Conservation (phyloP, 352 stramenopile genomes). For the Pythium diclinum region DNA sequence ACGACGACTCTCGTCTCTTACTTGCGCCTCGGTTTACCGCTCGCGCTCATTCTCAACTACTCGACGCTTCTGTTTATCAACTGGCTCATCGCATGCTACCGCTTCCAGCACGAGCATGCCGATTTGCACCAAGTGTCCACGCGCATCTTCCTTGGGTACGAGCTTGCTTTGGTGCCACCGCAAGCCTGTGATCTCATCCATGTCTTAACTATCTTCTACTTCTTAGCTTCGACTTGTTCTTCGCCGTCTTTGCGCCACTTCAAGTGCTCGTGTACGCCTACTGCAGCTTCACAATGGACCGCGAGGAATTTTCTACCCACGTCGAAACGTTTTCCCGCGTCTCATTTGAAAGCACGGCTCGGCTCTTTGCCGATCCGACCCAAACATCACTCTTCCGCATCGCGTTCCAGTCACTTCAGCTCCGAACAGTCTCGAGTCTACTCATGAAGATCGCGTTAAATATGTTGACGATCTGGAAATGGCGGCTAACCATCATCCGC, state of each 20-base stretch:
- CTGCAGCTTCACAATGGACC: conserved; percentile 39
- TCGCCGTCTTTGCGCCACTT: conserved; percentile 47
- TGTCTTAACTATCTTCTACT: too few relatives aligned
- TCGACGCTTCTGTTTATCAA: conserved; percentile 6
- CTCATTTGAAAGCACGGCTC: conserved; percentile 34
- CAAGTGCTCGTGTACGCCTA: conserved; percentile 40
- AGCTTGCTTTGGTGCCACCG: too few relatives aligned
- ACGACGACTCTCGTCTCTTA: conserved; percentile 7
- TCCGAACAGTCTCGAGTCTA: conserved; percentile 24
- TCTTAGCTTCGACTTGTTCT: conserved; percentile 50
- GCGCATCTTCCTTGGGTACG: neutral
- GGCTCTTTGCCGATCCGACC: conserved; percentile 39
- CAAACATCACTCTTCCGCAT: conserved; percentile 38
- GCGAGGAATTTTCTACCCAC: conserved; percentile 33
- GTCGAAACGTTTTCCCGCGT: conserved; percentile 28
- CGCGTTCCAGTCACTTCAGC: conserved; percentile 41
- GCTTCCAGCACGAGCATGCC: neutral
- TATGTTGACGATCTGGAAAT: conserved; percentile 39
- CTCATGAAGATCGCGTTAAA: conserved; percentile 36
- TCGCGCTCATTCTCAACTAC: conserved; percentile 4
- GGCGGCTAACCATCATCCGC: conserved; percentile 30
- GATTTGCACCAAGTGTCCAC: neutral
- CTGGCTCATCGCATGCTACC: conserved; percentile 13
- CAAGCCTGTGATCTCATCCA: too few relatives aligned
- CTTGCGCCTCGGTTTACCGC: conserved; percentile 6